These are phyloP conservation scores for Auxenochlorella pyrenoidosa DNA, from an alignment of 139 green algal genomes.

Conservation along the genomic window DNA sequence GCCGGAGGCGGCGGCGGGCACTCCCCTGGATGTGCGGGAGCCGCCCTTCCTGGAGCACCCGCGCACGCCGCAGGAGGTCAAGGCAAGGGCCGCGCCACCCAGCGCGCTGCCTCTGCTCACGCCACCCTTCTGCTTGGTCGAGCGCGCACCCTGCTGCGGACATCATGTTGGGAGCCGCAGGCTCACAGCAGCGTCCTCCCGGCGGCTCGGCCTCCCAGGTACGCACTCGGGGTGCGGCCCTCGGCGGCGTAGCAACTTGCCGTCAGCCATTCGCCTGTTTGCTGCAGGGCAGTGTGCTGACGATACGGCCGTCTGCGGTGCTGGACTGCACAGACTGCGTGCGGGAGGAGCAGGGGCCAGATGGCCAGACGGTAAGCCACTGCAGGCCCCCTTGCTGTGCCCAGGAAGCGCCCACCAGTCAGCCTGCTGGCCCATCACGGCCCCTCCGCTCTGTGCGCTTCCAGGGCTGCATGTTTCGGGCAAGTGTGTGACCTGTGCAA, in stretches of 20 bases:
- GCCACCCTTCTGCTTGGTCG: neutral
- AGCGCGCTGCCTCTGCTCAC: neutral
- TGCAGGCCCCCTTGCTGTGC: neutral
- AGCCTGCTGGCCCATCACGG: neutral
- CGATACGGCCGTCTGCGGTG: constrained; percentile 4
- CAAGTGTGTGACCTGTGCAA: too few species aligned
- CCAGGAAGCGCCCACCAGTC: neutral
- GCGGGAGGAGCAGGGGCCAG: neutral
- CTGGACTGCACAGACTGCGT: constrained; percentile 21
- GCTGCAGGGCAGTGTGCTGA: constrained; percentile 5
- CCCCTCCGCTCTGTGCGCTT: too few species aligned
- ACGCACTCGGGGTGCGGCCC: too few species aligned
- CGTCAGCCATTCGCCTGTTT: neutral
- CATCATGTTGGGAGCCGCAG: neutral
- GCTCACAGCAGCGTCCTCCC: too few species aligned
- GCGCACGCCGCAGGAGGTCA: neutral
- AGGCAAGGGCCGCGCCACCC: neutral
- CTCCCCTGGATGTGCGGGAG: neutral
- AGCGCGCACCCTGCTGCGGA: too few species aligned
- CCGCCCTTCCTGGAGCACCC: constrained; percentile 14
- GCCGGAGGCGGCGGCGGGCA: neutral
- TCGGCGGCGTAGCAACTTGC: too few species aligned
- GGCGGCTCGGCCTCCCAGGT: too few species aligned
- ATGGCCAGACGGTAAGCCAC: neutral
- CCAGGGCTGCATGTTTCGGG: too few species aligned